A percentile compares a stretch with the other conserved stretches of the same genome.
phyloP scores from a whole-genome alignment of 176 grass and related monocot species.

The Juncus inflexus region DNA sequence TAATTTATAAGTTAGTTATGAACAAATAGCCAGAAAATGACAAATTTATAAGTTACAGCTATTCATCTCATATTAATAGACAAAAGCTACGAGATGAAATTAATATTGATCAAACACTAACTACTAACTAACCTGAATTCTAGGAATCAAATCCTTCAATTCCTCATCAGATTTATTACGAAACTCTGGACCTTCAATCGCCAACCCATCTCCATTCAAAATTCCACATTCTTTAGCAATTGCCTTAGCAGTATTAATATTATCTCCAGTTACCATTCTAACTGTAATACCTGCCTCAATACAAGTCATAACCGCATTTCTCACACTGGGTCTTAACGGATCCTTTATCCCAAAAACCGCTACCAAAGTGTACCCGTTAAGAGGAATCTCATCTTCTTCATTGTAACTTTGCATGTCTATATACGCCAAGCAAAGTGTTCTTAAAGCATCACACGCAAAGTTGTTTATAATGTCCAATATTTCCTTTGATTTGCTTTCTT shows the following conservation, averaged over 20 bases:
- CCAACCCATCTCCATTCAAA: slow-evolving; percentile 63
- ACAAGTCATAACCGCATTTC: slow-evolving; percentile 76
- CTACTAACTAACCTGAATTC: slow-evolving; percentile 49
- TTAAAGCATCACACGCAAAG: slow-evolving; percentile 78
- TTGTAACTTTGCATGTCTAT: slow-evolving; percentile 49
- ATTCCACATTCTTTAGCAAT: slow-evolving; percentile 96
- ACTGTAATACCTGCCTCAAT: slow-evolving; percentile 70
- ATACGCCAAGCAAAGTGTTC: slow-evolving; percentile 84
- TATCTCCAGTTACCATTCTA: slow-evolving; percentile 97
- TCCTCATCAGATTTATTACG: slow-evolving; percentile 56
- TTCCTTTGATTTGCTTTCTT: slow-evolving; percentile 41
- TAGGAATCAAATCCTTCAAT: slow-evolving; percentile 73
- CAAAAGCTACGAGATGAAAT: no score
- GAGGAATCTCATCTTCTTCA: slow-evolving; percentile 42
- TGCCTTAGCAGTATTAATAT: slow-evolving; percentile 96
- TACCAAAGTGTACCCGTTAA: slow-evolving; percentile 70
- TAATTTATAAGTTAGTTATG: no score
- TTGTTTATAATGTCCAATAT: slow-evolving; percentile 56
- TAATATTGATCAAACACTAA: slow-evolving; percentile 6
- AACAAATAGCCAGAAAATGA: no score
- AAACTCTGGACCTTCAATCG: slow-evolving; percentile 88
- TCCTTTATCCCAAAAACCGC: slow-evolving; percentile 94
- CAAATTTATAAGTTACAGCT: no score
- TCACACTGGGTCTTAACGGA: slow-evolving; percentile 77
- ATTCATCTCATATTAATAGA: no score